Percentiles rank a stretch among this genome's conserved stretches.
Conservation (phyloP, 208 protist genomes). For the Leishmania braziliensis region DNA sequence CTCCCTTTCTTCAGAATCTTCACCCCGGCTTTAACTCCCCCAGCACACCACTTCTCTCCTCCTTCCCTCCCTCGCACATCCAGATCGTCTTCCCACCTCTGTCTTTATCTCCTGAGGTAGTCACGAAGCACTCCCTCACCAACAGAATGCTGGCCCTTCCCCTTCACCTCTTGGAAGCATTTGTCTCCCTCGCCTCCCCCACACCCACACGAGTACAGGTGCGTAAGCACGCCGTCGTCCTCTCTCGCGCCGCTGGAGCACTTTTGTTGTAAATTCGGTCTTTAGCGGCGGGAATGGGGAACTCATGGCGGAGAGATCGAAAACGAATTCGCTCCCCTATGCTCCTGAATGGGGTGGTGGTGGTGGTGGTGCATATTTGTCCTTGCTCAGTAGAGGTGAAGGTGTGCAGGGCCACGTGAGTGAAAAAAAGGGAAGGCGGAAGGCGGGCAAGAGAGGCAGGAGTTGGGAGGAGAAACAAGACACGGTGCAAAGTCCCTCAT, state of each 20-base stretch:
- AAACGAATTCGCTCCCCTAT: not conserved
- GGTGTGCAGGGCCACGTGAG: not conserved
- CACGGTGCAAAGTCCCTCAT: not conserved
- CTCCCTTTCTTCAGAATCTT: not conserved
- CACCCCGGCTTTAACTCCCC: not conserved
- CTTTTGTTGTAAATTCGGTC: constrained; percentile 1
- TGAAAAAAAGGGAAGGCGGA: not conserved
- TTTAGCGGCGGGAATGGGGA: not conserved
- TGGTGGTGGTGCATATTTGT: not conserved
- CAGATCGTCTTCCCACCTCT: not conserved
- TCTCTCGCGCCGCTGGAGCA: not conserved
- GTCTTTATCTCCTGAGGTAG: not conserved
- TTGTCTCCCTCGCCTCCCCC: not conserved
- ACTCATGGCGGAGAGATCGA: not conserved
- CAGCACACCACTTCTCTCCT: not conserved
- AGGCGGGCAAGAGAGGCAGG: not conserved
- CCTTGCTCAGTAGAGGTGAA: not conserved
- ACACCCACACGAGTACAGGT: not conserved
- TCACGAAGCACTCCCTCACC: not conserved
- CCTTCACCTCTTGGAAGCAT: not conserved
- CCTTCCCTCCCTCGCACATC: not conserved
- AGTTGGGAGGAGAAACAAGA: not conserved
- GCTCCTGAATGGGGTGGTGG: not conserved
- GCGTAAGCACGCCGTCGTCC: not conserved
- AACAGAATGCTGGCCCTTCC: not conserved